phyloP scores from a whole-genome alignment of 495 filamentous ascomycete species.

The Aspergillus taichungensis region DNA sequence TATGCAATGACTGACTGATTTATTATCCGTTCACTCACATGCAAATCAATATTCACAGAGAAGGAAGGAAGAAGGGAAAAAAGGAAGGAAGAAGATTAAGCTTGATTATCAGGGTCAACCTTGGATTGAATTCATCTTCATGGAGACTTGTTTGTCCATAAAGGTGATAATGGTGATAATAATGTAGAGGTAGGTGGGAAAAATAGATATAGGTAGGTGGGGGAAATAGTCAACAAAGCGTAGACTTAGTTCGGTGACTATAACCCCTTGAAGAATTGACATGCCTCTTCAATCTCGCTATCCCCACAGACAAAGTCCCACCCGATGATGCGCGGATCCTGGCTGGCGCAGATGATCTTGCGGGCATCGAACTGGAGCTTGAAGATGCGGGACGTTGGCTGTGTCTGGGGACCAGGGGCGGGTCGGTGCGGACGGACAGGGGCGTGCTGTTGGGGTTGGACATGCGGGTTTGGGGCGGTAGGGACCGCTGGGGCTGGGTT shows the following conservation, averaged over 20 bases:
- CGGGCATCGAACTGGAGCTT: constrained; percentile 95
- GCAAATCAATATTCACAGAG: too few species aligned
- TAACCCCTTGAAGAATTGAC: constrained; percentile 57
- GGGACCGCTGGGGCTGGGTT: background rate
- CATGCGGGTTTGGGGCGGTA: too few species aligned
- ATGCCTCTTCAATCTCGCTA: constrained; percentile 68
- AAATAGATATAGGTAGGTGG: background rate
- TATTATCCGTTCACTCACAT: too few species aligned
- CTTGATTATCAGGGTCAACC: too few species aligned
- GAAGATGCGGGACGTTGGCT: constrained; percentile 64
- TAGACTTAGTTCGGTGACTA: constrained; percentile 7
- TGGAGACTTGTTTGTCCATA: too few species aligned
- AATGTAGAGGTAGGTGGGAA: background rate
- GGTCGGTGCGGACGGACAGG: too few species aligned
- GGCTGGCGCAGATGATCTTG: constrained; percentile 88
- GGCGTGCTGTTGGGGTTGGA: too few species aligned
- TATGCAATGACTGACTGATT: too few species aligned
- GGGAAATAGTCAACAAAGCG: background rate
- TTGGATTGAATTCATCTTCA: too few species aligned
- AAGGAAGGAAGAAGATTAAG: too few species aligned
- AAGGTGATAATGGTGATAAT: too few species aligned
- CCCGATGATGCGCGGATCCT: constrained; percentile 83
- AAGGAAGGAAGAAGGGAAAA: too few species aligned
- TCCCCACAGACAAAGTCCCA: constrained; percentile 98
- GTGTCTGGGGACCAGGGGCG: background rate